Conservation (phyloP, 129 eudicot genomes). For the Escallonia rubra region DNA sequence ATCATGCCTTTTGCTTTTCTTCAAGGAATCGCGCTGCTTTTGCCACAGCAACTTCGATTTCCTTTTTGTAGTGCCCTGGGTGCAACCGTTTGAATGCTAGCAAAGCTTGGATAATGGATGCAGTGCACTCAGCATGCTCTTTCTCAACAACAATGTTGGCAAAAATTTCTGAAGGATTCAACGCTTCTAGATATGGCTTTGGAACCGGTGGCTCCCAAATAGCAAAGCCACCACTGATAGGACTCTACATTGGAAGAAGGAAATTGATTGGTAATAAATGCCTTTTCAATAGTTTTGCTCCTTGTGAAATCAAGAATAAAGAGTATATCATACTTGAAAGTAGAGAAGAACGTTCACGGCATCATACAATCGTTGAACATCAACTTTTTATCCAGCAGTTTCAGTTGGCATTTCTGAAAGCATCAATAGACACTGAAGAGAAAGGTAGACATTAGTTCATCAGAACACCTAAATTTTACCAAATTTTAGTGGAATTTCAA, state of each 20-base stretch:
- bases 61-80: slow-evolving; percentile 42
- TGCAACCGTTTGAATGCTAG: slow-evolving; percentile 42
- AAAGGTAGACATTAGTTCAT: not conserved
- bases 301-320: not conserved
- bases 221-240: slow-evolving; percentile 57
- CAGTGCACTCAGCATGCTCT: slow-evolving; percentile 62
- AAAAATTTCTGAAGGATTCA: slow-evolving; percentile 65
- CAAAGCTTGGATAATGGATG: slow-evolving; percentile 51
- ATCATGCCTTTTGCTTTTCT: slow-evolving; percentile 44
- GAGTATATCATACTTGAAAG: slow-evolving; percentile 30
- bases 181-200: slow-evolving; percentile 44
- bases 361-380: slow-evolving; percentile 38
- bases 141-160: slow-evolving; percentile 57
- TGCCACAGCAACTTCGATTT: slow-evolving; percentile 36
- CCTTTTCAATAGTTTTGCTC: not conserved
- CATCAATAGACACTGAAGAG: slow-evolving; percentile 41
- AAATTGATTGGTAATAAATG: not conserved
- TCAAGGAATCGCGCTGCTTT: slow-evolving; percentile 46
- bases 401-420: slow-evolving; percentile 51
- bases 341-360: slow-evolving; percentile 48
- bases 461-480: not conserved
- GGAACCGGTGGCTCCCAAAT: slow-evolving; percentile 66
- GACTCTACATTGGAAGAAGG: slow-evolving; percentile 16
- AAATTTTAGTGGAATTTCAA: not conserved
- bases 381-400: slow-evolving; percentile 41